These are phyloP conservation scores for Petunia hybrid DNA, from an alignment of 305 asterid species.

Conservation along the genomic window DNA sequence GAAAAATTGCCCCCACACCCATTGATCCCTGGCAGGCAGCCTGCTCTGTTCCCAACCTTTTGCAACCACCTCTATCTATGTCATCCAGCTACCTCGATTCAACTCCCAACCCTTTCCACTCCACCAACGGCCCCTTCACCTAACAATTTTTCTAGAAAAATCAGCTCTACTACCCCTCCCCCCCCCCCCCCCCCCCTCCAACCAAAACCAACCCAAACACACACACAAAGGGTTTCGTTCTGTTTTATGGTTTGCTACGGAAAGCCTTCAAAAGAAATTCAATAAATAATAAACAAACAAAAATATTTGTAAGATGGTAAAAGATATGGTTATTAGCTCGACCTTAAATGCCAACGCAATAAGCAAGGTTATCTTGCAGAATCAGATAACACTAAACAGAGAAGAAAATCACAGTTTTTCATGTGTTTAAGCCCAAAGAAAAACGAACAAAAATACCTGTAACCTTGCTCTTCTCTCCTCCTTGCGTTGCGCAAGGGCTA, in stretches of 20 bases:
- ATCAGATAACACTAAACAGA: not conserved
- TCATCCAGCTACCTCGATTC: too few relatives aligned
- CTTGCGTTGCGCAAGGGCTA: slow-evolving; percentile 79
- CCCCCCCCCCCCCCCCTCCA: too few relatives aligned
- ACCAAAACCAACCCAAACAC: not conserved
- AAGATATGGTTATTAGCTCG: slow-evolving; percentile 3
- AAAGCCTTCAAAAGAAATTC: slow-evolving; percentile 14
- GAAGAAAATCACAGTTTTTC: not conserved
- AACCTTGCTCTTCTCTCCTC: slow-evolving; percentile 77
- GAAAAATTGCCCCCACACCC: too few relatives aligned
- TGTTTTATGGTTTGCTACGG: not conserved
- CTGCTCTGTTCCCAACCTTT: too few relatives aligned
- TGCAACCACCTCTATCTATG: too few relatives aligned
- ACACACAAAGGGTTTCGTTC: not conserved
- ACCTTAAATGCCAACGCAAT: not conserved
- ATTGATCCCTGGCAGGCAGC: too few relatives aligned
- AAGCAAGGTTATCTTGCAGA: not conserved
- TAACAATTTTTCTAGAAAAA: too few relatives aligned
- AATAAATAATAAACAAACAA: not conserved
- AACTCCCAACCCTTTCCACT: too few relatives aligned
- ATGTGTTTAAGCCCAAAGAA: slow-evolving; percentile 11
- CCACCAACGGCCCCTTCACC: too few relatives aligned
- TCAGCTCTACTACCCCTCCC: too few relatives aligned
- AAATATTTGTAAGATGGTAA: slow-evolving; percentile 11
- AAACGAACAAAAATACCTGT: slow-evolving; percentile 50